These are phyloP conservation scores for Trichocomaceae sp. DNA, from an alignment of 2,329 filamentous ascomycete species.

Conservation along the genomic window DNA sequence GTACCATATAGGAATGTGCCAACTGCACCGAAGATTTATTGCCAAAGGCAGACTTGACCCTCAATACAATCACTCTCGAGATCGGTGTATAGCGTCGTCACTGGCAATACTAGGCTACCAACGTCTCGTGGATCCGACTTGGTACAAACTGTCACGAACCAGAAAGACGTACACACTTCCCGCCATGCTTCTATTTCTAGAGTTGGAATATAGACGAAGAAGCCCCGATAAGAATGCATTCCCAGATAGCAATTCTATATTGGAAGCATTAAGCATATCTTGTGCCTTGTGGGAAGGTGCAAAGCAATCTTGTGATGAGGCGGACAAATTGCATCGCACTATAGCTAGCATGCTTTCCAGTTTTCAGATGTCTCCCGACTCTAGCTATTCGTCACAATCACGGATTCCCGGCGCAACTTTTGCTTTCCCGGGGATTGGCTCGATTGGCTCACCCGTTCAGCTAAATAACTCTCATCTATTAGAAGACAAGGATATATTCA, in stretches of 20 bases:
- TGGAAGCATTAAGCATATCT: conserved; percentile 6
- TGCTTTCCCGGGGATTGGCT: not conserved
- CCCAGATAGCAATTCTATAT: not conserved
- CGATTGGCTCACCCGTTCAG: not conserved
- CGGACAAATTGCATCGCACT: conserved; percentile 5
- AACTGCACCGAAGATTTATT: conserved; percentile 83
- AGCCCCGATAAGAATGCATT: not conserved
- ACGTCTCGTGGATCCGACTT: conserved; percentile 1
- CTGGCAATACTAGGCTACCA: conserved; percentile 7
- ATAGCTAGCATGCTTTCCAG: conserved; percentile 7
- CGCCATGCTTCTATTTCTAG: conserved; percentile 10
- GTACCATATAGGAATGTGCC: conserved; percentile 83
- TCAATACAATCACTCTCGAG: conserved; percentile 80
- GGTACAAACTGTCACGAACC: conserved; percentile 7
- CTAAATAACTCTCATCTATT: not conserved
- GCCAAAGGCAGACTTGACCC: conserved; percentile 66
- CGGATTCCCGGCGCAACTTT: not conserved
- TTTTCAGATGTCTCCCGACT: not conserved
- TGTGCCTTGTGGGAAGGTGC: conserved; percentile 8
- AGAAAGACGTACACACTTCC: conserved; percentile 4
- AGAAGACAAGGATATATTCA: conserved; percentile 6
- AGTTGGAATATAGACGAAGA: conserved; percentile 10
- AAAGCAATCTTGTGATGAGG: conserved; percentile 4
- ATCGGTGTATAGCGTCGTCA: conserved; percentile 70
- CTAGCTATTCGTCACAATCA: not conserved